These are phyloP conservation scores for Angophora floribunda DNA, from an alignment of 345 rosid species.

Conservation along the genomic window DNA sequence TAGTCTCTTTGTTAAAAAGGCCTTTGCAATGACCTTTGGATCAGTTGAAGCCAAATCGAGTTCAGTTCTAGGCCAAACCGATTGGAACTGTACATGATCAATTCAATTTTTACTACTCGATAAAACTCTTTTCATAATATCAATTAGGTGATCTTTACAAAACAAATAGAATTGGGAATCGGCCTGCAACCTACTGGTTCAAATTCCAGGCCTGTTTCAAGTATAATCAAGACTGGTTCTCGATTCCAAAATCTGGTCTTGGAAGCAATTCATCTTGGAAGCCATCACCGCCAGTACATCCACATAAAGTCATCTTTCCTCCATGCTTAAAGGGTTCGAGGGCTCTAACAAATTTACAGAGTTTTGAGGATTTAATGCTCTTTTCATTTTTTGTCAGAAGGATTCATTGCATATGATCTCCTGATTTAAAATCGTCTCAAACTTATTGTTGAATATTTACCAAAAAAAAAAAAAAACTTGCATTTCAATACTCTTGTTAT, in stretches of 20 bases:
- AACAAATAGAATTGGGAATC: background rate
- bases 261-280: background rate
- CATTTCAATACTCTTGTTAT: background rate
- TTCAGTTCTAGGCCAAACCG: background rate
- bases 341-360: background rate
- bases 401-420: background rate
- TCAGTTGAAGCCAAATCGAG: background rate
- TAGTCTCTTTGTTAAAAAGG: background rate
- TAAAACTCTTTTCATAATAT: background rate
- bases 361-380: background rate
- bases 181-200: background rate
- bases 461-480: too few species aligned
- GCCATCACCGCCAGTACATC: background rate
- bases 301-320: background rate
- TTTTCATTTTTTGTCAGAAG: background rate
- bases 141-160: background rate
- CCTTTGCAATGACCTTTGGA: accelerated
- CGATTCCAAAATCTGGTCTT: background rate
- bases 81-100: too few species aligned
- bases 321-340: background rate
- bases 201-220: too few species aligned
- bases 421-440: background rate
- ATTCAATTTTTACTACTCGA: accelerated
- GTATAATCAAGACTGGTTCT: background rate
- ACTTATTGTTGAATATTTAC: background rate